phyloP scores from a whole-genome alignment of 768 basidiomycete genomes.

The Podaxis sp. region DNA sequence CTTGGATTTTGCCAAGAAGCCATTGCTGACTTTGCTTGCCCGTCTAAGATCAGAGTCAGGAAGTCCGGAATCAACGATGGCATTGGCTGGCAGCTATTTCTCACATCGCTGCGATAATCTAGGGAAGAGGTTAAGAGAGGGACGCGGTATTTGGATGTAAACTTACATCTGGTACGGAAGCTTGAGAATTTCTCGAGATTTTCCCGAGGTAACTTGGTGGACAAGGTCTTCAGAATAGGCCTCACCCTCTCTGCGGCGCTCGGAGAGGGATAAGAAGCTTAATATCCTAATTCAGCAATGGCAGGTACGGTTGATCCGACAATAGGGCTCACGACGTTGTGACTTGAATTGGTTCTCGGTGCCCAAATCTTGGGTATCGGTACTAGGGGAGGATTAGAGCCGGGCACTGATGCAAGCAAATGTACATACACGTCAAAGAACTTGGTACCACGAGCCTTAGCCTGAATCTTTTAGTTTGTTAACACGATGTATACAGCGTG shows the following conservation, averaged over 20 bases:
- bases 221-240: conserved; percentile 64
- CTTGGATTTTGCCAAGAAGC: conserved; percentile 63
- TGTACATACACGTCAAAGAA: conserved; percentile 82
- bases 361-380: conserved; percentile 69
- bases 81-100: conserved; percentile 14
- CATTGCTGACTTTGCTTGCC: conserved; percentile 77
- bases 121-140: conserved; percentile 11
- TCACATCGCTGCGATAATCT: conserved; percentile 64
- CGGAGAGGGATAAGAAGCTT: conserved; percentile 55
- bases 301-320: conserved; percentile 13
- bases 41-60: conserved; percentile 40
- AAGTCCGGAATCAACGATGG: conserved; percentile 9
- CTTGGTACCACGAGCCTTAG: conserved; percentile 72
- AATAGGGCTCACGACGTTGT: conserved; percentile 33
- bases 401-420: conserved; percentile 10
- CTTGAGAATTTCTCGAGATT: conserved; percentile 67
- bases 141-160: conserved; percentile 5
- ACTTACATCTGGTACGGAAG: conserved; percentile 72
- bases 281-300: conserved; percentile 15
- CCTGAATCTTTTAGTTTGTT: conserved; percentile 52
- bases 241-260: conserved; percentile 57
- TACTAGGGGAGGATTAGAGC: conserved; percentile 40
- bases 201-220: conserved; percentile 59
- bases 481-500: conserved; percentile 1
- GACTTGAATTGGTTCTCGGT: conserved; percentile 33